Evolutionary conservation across 1,284 basidiomycete species (phyloP), one percentile per base, ranked within the genome.

Genomic region (Trichosporon ovoides): DNA sequence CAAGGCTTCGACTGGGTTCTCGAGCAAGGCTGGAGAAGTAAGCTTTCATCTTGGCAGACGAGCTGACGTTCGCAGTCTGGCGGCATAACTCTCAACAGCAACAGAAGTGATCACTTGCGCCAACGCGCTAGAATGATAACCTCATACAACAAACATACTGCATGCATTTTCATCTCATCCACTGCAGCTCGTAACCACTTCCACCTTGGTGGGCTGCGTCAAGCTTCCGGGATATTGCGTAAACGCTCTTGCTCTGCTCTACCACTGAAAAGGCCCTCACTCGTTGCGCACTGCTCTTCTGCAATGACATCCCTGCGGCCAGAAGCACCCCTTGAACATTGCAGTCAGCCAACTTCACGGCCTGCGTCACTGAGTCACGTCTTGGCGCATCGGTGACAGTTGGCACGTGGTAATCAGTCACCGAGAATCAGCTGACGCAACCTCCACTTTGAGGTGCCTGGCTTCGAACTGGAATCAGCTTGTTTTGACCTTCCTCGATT

Each of bases 1-100:
- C 78, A 85, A 55, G 91, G 87, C 11, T 93, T 95, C 75, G 88
- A 89, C 55, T 88, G 90, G 73, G 90, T 95, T 24, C 77, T 95
- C 7, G 61, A 57, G 50, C 36, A 19, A 13, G 43, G 43, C 16
- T 48, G 43, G 43, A 48, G 28, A 24, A 22, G 43, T 48, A 14
- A 48, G 43, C 18, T 18, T 13, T n/a, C 5, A 7, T 18, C 13
- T 31, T 5, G 12, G 16, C 1, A 7, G 3, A 7, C 10, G 5
- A 28, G 7, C 12, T 5, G 20, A 14, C 14, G n/a, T 24, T 48
- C 3, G 12, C 43, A 48, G 43, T n/a, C 24, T 48, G 37, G 37
- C 18, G 43, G 43, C 16, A 31, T 16, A 31, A 48, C 43, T 28
- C 16, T 22, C 43, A 24, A 46, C 40, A 48, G 28, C 14, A 16